phyloP scores from a whole-genome alignment of 306 rosid genomes.

The Psophocarpus tetragonolobus region DNA sequence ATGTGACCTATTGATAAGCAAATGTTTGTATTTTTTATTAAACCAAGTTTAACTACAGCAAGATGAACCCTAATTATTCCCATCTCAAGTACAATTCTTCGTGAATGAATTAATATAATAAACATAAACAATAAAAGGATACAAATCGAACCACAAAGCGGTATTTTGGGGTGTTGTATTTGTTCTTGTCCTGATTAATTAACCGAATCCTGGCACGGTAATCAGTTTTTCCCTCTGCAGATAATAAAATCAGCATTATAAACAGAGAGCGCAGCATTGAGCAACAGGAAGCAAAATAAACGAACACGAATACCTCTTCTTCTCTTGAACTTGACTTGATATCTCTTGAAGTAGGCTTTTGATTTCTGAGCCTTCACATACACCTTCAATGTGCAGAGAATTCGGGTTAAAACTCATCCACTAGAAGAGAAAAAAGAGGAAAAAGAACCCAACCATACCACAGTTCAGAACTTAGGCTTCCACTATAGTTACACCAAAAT shows the following conservation, averaged over 20 bases:
- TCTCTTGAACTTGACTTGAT: conserved; percentile 54
- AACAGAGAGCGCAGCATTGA: background rate
- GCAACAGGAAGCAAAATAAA: background rate
- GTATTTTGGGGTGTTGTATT: conserved; percentile 85
- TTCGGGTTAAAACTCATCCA: background rate
- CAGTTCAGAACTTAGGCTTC: background rate
- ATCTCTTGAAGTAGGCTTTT: conserved; percentile 49
- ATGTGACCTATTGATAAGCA: no score
- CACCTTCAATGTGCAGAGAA: background rate
- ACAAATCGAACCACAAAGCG: conserved; percentile 81
- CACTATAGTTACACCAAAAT: background rate
- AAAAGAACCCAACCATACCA: background rate
- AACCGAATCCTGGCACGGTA: conserved; percentile 84
- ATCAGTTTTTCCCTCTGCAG: conserved; percentile 88
- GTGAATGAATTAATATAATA: background rate
- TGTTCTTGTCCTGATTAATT: conserved; percentile 90
- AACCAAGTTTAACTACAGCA: no score
- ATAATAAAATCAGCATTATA: background rate
- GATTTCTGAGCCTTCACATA: conserved; percentile 42
- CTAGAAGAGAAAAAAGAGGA: no score
- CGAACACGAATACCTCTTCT: conserved; percentile 36
- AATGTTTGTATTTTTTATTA: no score
- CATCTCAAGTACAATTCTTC: background rate
- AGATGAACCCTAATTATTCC: no score
- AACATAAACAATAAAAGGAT: conserved; percentile 43